Evolutionary conservation across 768 basidiomycete species (phyloP).

Genomic region (Daedalea quercina): DNA sequence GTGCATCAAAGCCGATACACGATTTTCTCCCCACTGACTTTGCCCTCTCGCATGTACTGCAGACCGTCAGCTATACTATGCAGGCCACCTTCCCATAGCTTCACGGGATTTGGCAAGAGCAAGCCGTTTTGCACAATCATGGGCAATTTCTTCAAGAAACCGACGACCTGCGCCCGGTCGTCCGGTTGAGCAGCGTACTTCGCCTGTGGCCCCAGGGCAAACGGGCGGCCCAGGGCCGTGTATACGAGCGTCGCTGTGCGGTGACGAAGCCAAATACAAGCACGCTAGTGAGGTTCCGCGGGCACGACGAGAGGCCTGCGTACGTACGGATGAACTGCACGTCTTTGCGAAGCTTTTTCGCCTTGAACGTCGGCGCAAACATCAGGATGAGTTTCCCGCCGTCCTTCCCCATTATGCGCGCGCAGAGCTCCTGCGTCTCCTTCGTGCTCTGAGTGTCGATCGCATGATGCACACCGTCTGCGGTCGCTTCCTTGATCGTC

Average conservation of each 20-base stretch:
- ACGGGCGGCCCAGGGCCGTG: not conserved
- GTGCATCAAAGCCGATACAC: conserved; percentile 13
- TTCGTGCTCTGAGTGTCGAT: conserved; percentile 10
- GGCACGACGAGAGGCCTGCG: no score
- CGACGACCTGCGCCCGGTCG: conserved; percentile 6
- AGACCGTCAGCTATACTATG: conserved; percentile 10
- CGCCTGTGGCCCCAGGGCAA: not conserved
- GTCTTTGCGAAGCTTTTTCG: conserved; percentile 9
- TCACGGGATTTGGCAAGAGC: conserved; percentile 14
- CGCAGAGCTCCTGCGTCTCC: conserved; percentile 6
- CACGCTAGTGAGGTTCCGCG: no score
- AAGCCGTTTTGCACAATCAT: conserved; percentile 8
- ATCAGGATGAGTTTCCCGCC: conserved; percentile 10
- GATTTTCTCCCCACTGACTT: conserved; percentile 19
- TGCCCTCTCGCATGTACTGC: conserved; percentile 18
- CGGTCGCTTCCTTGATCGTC: conserved; percentile 12
- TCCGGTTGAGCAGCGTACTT: conserved; percentile 7
- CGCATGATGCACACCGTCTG: conserved; percentile 6
- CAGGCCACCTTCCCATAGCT: conserved; percentile 13
- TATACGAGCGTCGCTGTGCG: conserved; percentile 3
- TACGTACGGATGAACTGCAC: conserved; percentile 12
- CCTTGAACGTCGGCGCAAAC: not conserved
- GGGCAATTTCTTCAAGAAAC: conserved; percentile 9
- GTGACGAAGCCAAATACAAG: not conserved
- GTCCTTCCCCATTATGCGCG: not conserved